These are phyloP conservation scores for Coniochaeta sp. DNA, from an alignment of 2,329 filamentous ascomycete species.

Conservation along the genomic window DNA sequence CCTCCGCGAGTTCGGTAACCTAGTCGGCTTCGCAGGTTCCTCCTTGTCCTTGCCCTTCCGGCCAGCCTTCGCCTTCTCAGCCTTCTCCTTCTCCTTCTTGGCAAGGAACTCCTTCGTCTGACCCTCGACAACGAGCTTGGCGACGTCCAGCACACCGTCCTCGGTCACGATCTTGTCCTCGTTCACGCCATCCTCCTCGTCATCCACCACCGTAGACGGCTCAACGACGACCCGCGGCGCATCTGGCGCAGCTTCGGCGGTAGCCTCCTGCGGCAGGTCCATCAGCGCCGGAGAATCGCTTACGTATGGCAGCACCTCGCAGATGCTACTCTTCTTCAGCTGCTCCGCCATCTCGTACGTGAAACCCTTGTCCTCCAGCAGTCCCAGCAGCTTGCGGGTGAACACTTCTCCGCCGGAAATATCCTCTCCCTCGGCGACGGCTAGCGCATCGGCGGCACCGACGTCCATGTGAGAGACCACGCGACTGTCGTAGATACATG, in stretches of 20 bases:
- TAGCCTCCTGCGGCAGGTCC: constrained; percentile 38
- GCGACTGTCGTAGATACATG: constrained; percentile 76
- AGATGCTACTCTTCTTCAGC: constrained; percentile 58
- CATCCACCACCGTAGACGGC: constrained; percentile 18
- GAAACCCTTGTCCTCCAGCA: constrained; percentile 54
- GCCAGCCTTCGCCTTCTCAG: constrained; percentile 53
- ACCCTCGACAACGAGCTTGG: constrained; percentile 75
- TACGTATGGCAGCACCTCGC: constrained; percentile 57
- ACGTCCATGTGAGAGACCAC: constrained; percentile 61
- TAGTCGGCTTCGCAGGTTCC: constrained; percentile 44
- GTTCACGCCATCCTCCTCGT: constrained; percentile 28
- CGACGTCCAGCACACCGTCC: constrained; percentile 75
- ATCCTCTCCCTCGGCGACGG: constrained; percentile 21
- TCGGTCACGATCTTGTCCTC: constrained; percentile 38
- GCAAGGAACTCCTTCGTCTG: constrained; percentile 77
- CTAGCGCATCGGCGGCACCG: constrained; percentile 43
- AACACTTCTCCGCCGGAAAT: constrained; percentile 82
- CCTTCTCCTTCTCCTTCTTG: constrained; percentile 75
- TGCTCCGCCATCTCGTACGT: constrained; percentile 63
- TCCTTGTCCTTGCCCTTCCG: constrained; percentile 57
- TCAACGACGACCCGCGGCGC: constrained; percentile 23
- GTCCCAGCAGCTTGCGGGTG: constrained; percentile 63
- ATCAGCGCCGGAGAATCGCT: constrained; percentile 35
- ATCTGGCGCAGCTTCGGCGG: constrained; percentile 25
- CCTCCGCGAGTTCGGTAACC: constrained; percentile 66